phyloP scores from a whole-genome alignment of 2,329 filamentous ascomycete genomes.

The Colletotrichum cordylinicola region DNA sequence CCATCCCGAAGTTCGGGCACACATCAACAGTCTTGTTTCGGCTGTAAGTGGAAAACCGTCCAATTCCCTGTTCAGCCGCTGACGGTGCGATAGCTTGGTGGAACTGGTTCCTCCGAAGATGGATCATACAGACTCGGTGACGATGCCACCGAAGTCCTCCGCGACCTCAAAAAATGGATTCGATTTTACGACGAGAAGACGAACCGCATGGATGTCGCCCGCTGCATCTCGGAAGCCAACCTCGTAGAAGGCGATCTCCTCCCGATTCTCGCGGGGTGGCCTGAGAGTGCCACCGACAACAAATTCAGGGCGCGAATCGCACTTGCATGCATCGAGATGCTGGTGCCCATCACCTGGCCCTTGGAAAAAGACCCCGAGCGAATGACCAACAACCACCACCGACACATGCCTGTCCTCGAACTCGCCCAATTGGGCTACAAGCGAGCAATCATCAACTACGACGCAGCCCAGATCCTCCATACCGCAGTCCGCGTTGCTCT shows the following conservation, averaged over 20 bases:
- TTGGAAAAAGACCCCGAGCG: conserved; percentile 78
- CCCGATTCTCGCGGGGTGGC: conserved; percentile 86
- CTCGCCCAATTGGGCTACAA: conserved; percentile 92
- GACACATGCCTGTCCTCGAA: conserved; percentile 88
- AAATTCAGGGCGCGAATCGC: conserved; percentile 80
- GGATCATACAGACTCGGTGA: conserved; percentile 89
- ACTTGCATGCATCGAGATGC: conserved; percentile 85
- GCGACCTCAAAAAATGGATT: conserved; percentile 94
- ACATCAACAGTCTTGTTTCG: conserved; percentile 92
- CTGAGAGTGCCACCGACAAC: conserved; percentile 73
- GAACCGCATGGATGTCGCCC: conserved; percentile 92
- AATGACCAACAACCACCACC: conserved; percentile 92
- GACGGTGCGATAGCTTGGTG: conserved; percentile 73
- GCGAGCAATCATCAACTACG: conserved; percentile 83
- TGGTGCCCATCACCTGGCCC: conserved; percentile 95
- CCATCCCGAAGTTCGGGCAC: conserved; percentile 90
- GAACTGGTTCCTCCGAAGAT: conserved; percentile 78
- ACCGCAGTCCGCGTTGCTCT: conserved; percentile 82
- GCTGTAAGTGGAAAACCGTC: conserved; percentile 66
- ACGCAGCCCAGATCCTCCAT: conserved; percentile 77
- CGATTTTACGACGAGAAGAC: conserved; percentile 92
- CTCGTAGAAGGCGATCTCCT: conserved; percentile 89
- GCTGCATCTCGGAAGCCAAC: conserved; percentile 91
- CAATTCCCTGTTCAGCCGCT: not conserved
- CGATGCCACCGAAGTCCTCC: conserved; percentile 88